Base-by-base conservation (phyloP, 2,329 filamentous ascomycete genomes). In the Epichloe uncinata region DNA sequence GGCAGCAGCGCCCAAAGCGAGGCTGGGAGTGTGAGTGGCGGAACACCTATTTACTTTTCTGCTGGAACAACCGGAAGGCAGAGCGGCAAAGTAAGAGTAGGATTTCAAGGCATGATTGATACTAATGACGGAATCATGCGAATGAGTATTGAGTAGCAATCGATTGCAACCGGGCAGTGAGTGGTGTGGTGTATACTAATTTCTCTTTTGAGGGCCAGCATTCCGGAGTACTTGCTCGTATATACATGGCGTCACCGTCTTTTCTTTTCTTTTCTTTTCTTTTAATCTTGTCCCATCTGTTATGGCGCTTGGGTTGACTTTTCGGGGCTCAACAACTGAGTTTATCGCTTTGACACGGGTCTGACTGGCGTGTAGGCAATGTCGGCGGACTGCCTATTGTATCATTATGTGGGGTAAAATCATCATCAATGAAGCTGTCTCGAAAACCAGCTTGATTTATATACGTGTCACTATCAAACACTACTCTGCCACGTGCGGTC, bases 41-140 rank as follows among this genome's bases (percentile, higher is more conserved):
- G 61, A 2, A 61, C 54, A 46, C 58, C 47, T 52, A 63, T 26
- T 56, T 61, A 60, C 42, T 60, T 60, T 22, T 53, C 66, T 38
- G 69, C 72, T 9, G 59, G 55, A 12, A 47, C 54, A 2, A 49
- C 56, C 7, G 75, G 74, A 50, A 73, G 77, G 11, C 65, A 71
- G 57, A 70, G 73, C 56, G 70, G 74, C 57, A 77, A 75, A 63
- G 83, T 73, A 54, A 67, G 87, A 35, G 74, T 95, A 13, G 88
- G 88, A 8, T 76, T 94, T 57, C 90, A 96, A 67, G 88, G 90
- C 1, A 96, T 97, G 90, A 85, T 80, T 16, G 91, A 96, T 66
- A 91, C 91, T n/a, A 88, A 88, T 63, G 91, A 96, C 64, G 87
- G 89, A 2, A 74, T 96, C 56, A 95, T 95, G 84, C 89, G 91